Evolutionary conservation across 352 stramenopile species (phyloP), one percentile per base, ranked within the genome.

Genomic region (Globisporangium lucens): DNA sequence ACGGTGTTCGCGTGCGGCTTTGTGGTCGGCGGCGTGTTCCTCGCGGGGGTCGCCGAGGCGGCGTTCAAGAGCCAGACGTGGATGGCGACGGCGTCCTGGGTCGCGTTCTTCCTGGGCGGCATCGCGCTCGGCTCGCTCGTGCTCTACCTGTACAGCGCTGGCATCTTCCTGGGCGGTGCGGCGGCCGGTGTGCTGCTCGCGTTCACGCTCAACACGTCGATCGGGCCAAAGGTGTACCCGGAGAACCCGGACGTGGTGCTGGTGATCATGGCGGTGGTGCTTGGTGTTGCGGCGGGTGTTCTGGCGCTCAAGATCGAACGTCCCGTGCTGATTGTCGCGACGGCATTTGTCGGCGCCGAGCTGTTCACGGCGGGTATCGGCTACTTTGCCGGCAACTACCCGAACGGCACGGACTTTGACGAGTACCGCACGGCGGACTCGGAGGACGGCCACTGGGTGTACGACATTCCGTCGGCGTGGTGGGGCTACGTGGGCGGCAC

Each of bases 401-500:
- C 82, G 15, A 87, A 66, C n/a, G 72, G 75, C 55, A 74, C 77
- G 51, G 65, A 89, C 56, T 73, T 89, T 38, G 66, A 83, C 56
- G 52, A 65, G n/a, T 80, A 82, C 56, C 57, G 69, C 56, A 75
- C 61, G 22, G 69, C 71, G 12, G 43, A 69, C 17, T 33, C 36
- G 22, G 43, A 36, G 22, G 58, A 76, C 64, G 80, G 78, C 43
- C 61, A 82, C 12, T 90, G 73, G 69, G 66, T 83, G 13, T 95
- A 94, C 68, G 69, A 75, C 8, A 83, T 95, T 43, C 82, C 82
- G 8, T 73, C 72, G 27, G 82, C 79, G 6, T 94, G 87, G 84
- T 95, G 84, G 86, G 82, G 56, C 15, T 95, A 95, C 68, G 49
- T 95, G 61, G 78, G 71, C 4, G 83, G 74, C 2, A 89, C 79